Evolutionary conservation across 805 yeast species (phyloP), one percentile per base, ranked within the genome.

Genomic region (Schizosaccharomyces cryophilus): DNA sequence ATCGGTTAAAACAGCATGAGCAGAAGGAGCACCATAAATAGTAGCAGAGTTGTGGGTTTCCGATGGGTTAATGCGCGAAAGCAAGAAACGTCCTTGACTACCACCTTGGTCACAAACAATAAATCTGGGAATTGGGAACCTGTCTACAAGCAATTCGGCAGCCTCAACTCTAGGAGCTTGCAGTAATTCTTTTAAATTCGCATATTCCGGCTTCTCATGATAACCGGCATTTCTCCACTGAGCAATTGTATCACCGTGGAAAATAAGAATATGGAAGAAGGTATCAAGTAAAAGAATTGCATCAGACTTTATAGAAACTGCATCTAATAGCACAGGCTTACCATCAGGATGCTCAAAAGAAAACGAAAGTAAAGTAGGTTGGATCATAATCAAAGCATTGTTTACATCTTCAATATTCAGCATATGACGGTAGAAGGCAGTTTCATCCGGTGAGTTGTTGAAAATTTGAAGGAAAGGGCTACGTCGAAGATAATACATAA

Each of bases 31-130:
- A 59, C 70, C 70, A 45, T 72, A 73, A 58, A 74, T 76, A 30
- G 70, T 73, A 9, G 56, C 31, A 65, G 80, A 79, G 70, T 83
- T 81, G 70, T 59, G 84, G 48, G 89, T 83, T 65, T 85, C 87
- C 58, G 95, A 84, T 51, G 98, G 98, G 72, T 94, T 93, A 72
- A 93, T 80, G 73, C 88, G 93, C 35, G 96, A 87, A 72, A 87
- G 82, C 72, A 93, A 78, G 78, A 93, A 93, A 74, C 99, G 83
- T 2, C 97, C 96, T 74, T 93, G 99, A 17, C 96, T 89, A 62
- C 96, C 96, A 67, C 98, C 97, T 67, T 90, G 96, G 70, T 90
- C 96, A 63, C 96, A 87, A 67, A 90, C 95, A 66, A 93, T 89
- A 69, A 90, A 93, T 73, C 98, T 81, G 59, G 99, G 99, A 69